A percentile compares a stretch with the other conserved stretches of the same genome.
These are phyloP conservation scores for Sclerotinia nivalis DNA, from an alignment of 2,329 filamentous ascomycete genomes.

Conservation along the genomic window DNA sequence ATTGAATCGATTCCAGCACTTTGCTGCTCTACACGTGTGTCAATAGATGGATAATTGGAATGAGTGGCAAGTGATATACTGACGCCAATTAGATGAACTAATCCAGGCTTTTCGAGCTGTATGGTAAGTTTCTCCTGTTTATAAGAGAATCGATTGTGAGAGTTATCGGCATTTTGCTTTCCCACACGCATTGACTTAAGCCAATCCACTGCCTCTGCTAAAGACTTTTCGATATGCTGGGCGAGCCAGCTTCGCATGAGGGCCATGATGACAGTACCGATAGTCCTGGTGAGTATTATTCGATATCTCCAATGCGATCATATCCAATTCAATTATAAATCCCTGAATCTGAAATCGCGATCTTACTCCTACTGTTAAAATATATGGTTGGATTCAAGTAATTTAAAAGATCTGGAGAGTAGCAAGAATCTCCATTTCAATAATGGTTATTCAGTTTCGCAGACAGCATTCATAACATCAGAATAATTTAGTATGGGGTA, in stretches of 20 bases:
- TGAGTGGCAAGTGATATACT: not conserved
- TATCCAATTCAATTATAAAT: not conserved
- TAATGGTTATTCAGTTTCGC: not conserved
- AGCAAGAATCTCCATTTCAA: not conserved
- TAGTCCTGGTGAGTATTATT: not conserved
- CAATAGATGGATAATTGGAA: not conserved
- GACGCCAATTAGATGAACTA: constrained; percentile 17
- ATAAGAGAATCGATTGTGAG: constrained; percentile 12
- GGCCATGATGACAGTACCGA: not conserved
- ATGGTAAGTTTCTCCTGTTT: constrained; percentile 6
- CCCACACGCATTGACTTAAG: constrained; percentile 1
- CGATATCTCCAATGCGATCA: not conserved
- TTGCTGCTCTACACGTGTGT: constrained; percentile 1
- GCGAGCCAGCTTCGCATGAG: constrained; percentile 15
- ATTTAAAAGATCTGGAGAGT: not conserved
- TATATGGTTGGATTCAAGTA: not conserved
- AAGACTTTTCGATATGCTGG: constrained; percentile 8
- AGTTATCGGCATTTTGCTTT: not conserved
- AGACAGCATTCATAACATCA: not conserved
- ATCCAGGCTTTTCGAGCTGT: constrained; percentile 2
- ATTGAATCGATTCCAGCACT: not conserved
- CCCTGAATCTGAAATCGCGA: not conserved
- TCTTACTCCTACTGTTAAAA: not conserved
- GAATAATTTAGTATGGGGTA: not conserved
- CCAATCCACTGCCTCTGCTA: constrained; percentile 12